Conservation (phyloP, 495 filamentous ascomycete genomes). For the Entonaema liquescens region DNA sequence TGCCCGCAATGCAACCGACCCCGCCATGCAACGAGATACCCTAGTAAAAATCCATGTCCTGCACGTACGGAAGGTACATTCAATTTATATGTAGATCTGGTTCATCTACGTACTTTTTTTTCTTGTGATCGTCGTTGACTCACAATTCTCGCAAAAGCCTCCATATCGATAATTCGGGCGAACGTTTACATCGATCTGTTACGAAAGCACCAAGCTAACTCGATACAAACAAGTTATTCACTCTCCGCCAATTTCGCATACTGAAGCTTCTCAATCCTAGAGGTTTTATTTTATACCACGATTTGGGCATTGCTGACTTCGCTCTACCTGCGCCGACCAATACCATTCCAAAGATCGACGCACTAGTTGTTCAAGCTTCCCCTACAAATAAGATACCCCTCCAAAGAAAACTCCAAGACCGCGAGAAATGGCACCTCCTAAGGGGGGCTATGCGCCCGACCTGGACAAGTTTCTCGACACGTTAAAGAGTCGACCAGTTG, state of each 20-base stretch:
- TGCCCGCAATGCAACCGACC: slow-evolving; percentile 33
- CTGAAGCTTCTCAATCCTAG: neutral
- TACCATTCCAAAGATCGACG: neutral
- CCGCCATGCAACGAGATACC: slow-evolving; percentile 27
- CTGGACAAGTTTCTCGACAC: slow-evolving; percentile 80
- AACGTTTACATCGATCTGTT: neutral
- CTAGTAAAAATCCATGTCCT: slow-evolving; percentile 1
- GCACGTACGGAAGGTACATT: slow-evolving; percentile 11
- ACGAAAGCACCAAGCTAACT: neutral
- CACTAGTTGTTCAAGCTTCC: slow-evolving; percentile 7
- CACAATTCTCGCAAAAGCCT: slow-evolving; percentile 1
- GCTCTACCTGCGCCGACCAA: slow-evolving; percentile 25
- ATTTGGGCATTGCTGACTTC: neutral
- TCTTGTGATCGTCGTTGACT: neutral
- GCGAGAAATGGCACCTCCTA: slow-evolving; percentile 51
- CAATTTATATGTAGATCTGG: neutral
- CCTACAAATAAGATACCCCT: neutral
- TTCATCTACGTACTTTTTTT: slow-evolving; percentile 4
- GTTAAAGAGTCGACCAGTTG: slow-evolving; percentile 72
- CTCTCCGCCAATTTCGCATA: neutral
- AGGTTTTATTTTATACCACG: neutral
- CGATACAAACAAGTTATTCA: neutral
- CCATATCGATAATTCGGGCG: neutral
- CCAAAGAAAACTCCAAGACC: neutral
- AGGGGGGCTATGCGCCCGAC: slow-evolving; percentile 67